A percentile compares a stretch with the other conserved stretches of the same genome.
phyloP scores from a whole-genome alignment of 257 asterid genomes.

The Fraxinus pennsylvanica region DNA sequence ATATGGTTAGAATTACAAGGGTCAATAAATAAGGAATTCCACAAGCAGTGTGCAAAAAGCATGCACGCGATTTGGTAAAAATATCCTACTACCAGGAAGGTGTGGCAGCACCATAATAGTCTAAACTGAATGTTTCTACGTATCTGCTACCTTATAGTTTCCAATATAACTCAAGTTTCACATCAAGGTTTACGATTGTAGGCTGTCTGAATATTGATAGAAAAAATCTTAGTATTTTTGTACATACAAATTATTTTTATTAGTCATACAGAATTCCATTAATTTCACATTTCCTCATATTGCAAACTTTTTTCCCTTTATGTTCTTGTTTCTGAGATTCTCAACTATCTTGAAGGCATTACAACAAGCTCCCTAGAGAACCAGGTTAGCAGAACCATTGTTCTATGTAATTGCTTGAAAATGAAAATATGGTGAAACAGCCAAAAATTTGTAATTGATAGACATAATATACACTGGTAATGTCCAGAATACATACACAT shows the following conservation, averaged over 20 bases:
- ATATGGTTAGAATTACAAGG: not conserved
- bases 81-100: not conserved
- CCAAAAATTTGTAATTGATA: no score
- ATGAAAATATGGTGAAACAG: no score
- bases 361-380: no score
- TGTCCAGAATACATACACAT: no score
- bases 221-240: no score
- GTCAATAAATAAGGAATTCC: not conserved
- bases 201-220: not conserved
- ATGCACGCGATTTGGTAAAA: not conserved
- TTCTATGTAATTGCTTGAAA: no score
- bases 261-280: not conserved
- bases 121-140: not conserved
- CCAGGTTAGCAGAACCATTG: no score
- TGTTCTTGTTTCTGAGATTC: not conserved
- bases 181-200: not conserved
- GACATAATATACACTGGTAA: no score
- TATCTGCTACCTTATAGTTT: no score
- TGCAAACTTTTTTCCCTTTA: not conserved
- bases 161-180: no score
- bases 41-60: not conserved
- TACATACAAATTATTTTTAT: no score
- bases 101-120: not conserved
- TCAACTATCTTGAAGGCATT: no score
- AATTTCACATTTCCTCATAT: not conserved